Conservation (phyloP, 225 moss, liverwort and hornwort species). For the Bryoerythrophyllum caledonicum region DNA sequence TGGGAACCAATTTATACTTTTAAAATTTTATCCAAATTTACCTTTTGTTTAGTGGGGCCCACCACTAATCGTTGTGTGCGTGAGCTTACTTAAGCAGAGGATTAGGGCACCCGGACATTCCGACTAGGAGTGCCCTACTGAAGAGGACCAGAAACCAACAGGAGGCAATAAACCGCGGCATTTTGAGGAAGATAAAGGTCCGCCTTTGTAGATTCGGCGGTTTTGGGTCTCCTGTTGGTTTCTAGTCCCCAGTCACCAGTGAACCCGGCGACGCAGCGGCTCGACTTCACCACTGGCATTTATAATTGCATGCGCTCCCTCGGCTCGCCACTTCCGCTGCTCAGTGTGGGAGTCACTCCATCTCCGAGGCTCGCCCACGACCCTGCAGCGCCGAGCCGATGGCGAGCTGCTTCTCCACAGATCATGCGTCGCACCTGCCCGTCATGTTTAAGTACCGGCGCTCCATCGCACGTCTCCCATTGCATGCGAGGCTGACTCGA, state of each 20-base stretch:
- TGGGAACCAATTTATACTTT: too few relatives aligned
- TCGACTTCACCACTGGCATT: neutral
- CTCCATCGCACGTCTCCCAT: too few relatives aligned
- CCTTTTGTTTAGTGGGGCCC: too few relatives aligned
- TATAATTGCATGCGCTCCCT: neutral
- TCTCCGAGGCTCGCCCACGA: neutral
- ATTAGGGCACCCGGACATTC: neutral
- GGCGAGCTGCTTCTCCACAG: neutral
- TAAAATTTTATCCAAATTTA: too few relatives aligned
- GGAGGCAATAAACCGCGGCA: too few relatives aligned
- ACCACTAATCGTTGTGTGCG: too few relatives aligned
- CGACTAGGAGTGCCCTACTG: neutral
- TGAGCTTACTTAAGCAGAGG: too few relatives aligned
- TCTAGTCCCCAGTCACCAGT: too few relatives aligned
- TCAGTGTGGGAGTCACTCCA: neutral
- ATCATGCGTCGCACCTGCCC: neutral
- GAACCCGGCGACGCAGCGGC: conserved; percentile 2
- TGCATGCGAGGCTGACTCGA: neutral
- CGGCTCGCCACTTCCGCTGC: conserved; percentile 4
- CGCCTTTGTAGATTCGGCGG: too few relatives aligned
- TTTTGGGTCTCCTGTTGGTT: too few relatives aligned
- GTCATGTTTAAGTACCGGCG: neutral
- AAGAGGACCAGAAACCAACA: too few relatives aligned
- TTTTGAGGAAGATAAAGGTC: too few relatives aligned
- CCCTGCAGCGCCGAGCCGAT: neutral